Base-by-base conservation (phyloP, 441 rosid species). In the Populus hybrid region DNA sequence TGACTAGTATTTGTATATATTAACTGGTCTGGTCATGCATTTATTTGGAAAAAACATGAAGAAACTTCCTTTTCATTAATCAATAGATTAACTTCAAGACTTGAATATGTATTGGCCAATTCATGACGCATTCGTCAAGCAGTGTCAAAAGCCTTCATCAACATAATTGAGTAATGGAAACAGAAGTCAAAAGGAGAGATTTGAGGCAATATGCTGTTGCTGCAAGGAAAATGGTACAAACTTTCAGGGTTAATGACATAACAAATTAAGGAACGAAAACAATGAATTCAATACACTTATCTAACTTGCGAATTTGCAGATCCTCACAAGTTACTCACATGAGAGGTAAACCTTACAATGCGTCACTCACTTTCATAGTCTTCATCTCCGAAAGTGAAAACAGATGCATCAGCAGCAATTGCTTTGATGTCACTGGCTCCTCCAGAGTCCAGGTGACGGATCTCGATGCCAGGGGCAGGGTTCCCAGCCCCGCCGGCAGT, bases 371-470 rank as follows among this genome's bases (percentile, higher is more conserved):
- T 92, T 75, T 89, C 90, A 26, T 77, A 88, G 73, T 91, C 94
- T 78, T 91, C 95, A 50, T 93, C 94, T 77, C 98, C 97, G 38
- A 94, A 92, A 46, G 83, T 83, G 76, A 92, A 89, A 69, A 94
- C 94, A 0, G 92, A 94, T 53, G 95, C 93, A 69, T 91, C 97
- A 28, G 98, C 95, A 74, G 97, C 94, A 7, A 91, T 89, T 65
- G 91, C 88, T 75, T 89, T 92, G 64, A 92, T 84, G 79, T 91
- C 86, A 75, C 84, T 91, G 59, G 70, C 87, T 7, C 81, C 89
- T 2, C 74, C 75, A 9, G 89, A 86, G 68, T 78, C 71, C 9
- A 74, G 21, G 26, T 81, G 75, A 26, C 76, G 79, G 5, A 75
- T 75, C 40, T 57, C 80, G n/a, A 38, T 66, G 38, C 68, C 70